Percentiles rank a stretch among this genome's conserved stretches.
phyloP scores from a whole-genome alignment of 139 green algal species.

The Chlamydomonas eustigma region DNA sequence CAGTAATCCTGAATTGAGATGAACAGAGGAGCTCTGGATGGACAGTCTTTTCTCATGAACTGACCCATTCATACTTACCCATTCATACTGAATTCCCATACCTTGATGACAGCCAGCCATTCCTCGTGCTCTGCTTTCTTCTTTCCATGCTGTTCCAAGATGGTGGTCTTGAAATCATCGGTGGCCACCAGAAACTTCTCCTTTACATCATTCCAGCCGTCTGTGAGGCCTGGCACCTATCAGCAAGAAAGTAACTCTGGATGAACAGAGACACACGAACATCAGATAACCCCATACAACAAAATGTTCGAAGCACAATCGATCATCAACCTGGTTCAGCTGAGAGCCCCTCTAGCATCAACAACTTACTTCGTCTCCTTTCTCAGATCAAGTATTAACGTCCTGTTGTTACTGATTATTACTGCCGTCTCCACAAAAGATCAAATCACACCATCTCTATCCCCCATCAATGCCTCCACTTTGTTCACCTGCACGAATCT shows the following conservation, averaged over 20 bases:
- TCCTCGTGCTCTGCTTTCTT: slow-evolving; percentile 61
- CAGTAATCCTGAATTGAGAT: too few species aligned
- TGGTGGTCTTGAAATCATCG: slow-evolving; percentile 69
- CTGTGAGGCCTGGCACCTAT: slow-evolving; percentile 53
- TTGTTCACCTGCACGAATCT: slow-evolving; percentile 30
- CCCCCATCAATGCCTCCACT: background rate
- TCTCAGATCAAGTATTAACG: too few species aligned
- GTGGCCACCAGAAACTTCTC: slow-evolving; percentile 58
- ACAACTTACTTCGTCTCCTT: too few species aligned
- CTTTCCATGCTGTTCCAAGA: slow-evolving; percentile 60
- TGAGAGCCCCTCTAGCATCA: background rate
- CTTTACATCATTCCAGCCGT: slow-evolving; percentile 60
- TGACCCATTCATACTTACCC: too few species aligned
- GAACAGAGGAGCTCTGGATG: too few species aligned
- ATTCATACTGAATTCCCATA: background rate
- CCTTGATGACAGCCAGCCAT: slow-evolving; percentile 35
- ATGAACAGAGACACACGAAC: background rate
- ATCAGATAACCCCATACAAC: background rate
- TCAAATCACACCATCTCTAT: background rate
- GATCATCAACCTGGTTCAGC: too few species aligned
- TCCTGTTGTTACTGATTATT: too few species aligned
- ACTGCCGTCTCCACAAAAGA: background rate
- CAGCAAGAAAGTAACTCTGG: too few species aligned
- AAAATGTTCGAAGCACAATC: too few species aligned
- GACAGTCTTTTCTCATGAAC: too few species aligned